Evolutionary conservation across 2,329 filamentous ascomycete genomes (phyloP), one percentile per base, ranked within the genome.

Genomic region (Thermothelomyces thermophilus): DNA sequence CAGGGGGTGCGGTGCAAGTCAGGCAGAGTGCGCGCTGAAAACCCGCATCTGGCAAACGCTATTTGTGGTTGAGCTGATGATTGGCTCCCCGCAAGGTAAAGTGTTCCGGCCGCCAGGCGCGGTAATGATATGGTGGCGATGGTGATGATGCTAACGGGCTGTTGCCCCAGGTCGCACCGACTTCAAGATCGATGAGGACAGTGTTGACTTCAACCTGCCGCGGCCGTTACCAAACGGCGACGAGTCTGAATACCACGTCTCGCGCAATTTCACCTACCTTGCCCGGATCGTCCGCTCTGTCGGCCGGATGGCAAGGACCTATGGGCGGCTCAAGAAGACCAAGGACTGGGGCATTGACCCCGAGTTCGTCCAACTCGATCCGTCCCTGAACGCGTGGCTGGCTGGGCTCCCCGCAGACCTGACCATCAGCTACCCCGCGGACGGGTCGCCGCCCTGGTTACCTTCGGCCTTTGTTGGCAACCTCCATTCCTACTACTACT

Each of bases 1-100:
- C 19, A 79, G 77, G 47, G 66, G 77, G 1, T 97, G 93, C 63
- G 82, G 79, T 5, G 82, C 82, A 16, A 77, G 74, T 50, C 72
- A 79, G 0, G 73, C 82, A 6, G 91, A 97, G 44, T 97, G 91
- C 63, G 74, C 87, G 51, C 80, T 90, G 22, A 90, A 90, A 63
- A 94, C 83, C 14, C 79, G 91, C 41, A 80, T 96, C 28, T 97
- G 91, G 91, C 90, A 96, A 65, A 84, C 83, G 1, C 78, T 95
- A 9, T 86, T 95, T 63, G 74, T 88, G 19, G 84, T 89, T 55
- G 91, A 97, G 68, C 77, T 90, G 36, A 95, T 97, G 87, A 84
- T 96, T 59, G 91, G 91, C 49, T 90, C 86, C 17, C 88, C 91
- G 3, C 90, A 97, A 82, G 91, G 90, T 89, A 72, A 53, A 66